A percentile compares a stretch with the other conserved stretches of the same genome.
These are phyloP conservation scores for Chlorella sp. DNA, from an alignment of 139 green algal genomes.

Conservation along the genomic window DNA sequence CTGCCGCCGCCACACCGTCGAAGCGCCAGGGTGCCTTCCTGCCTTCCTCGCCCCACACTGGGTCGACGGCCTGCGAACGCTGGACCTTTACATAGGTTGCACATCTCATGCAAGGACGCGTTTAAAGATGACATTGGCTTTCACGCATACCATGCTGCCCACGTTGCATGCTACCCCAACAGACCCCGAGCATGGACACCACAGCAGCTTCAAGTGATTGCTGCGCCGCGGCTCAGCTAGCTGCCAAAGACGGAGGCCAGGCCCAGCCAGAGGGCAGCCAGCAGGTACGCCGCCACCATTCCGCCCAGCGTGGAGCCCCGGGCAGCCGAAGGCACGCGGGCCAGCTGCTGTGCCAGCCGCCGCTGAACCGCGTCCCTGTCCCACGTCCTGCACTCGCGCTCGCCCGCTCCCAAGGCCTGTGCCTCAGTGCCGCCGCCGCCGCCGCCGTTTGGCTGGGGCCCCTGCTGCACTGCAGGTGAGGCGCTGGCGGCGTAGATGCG, in stretches of 20 bases:
- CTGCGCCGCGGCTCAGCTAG: too few relatives aligned
- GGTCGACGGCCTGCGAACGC: too few relatives aligned
- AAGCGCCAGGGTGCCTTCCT: too few relatives aligned
- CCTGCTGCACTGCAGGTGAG: background rate
- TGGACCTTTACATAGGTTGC: too few relatives aligned
- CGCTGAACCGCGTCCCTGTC: background rate
- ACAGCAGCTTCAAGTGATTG: too few relatives aligned
- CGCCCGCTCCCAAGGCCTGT: background rate
- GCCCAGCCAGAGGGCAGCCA: background rate
- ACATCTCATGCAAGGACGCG: too few relatives aligned
- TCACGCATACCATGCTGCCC: too few relatives aligned
- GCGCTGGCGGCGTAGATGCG: background rate
- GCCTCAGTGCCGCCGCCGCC: background rate
- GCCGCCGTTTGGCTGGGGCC: background rate
- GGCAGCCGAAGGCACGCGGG: background rate
- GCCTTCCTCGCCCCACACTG: too few relatives aligned
- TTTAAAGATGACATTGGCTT: too few relatives aligned
- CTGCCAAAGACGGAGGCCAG: background rate
- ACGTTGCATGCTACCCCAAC: too few relatives aligned
- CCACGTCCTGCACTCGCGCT: background rate
- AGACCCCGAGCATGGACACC: too few relatives aligned
- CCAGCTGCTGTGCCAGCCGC: background rate
- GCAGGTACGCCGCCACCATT: background rate
- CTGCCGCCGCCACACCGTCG: too few relatives aligned
- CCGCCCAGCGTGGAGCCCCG: background rate